phyloP scores from a whole-genome alignment of 306 rosid species.

The Castanospermum australe region DNA sequence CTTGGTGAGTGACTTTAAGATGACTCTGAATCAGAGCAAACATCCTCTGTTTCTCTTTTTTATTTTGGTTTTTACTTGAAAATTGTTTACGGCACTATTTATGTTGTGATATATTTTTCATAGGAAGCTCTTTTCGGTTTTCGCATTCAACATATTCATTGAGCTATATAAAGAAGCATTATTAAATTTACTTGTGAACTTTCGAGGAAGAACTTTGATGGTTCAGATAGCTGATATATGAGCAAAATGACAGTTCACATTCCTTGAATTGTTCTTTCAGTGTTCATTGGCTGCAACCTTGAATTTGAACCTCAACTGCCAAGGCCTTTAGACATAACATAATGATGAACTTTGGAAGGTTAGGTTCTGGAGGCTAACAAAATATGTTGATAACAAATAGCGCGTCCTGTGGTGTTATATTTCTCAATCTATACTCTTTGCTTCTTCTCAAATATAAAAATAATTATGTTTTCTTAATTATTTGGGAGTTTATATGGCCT shows the following conservation, averaged over 20 bases:
- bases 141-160: neutral
- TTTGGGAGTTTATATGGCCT: neutral
- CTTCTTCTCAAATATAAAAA: too few species aligned
- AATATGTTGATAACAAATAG: neutral
- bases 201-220: neutral
- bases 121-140: neutral
- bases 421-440: neutral
- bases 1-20: slow-evolving; percentile 58
- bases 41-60: slow-evolving; percentile 31
- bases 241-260: neutral
- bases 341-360: neutral
- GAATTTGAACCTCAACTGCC: neutral
- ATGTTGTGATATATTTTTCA: neutral
- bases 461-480: neutral
- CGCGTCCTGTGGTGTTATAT: neutral
- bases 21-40: neutral
- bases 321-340: neutral
- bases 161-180: neutral
- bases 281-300: neutral
- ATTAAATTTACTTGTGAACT: neutral
- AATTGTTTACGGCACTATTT: neutral
- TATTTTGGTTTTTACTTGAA: neutral
- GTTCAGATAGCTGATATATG: neutral
- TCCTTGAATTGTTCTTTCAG: neutral
- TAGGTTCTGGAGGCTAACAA: neutral